Conservation (phyloP, 441 rosid genomes). For the Cnidoscolus chayamansa region DNA sequence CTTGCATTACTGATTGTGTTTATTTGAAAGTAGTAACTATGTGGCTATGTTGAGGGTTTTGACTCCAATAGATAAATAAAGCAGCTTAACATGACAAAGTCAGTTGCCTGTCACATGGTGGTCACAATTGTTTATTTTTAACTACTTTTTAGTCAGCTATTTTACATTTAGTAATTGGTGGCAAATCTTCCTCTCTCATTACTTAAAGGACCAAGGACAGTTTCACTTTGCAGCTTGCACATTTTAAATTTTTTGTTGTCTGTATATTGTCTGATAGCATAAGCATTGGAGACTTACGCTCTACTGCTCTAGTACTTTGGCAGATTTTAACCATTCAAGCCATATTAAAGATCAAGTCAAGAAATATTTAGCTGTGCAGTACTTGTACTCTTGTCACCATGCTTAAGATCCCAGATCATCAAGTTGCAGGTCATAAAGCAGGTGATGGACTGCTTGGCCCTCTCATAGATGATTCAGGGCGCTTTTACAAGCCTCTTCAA, state of each 20-base stretch:
- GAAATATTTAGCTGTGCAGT: neutral
- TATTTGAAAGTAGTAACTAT: neutral
- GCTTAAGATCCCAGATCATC: conserved; percentile 88
- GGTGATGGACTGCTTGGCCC: conserved; percentile 67
- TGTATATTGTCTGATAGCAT: neutral
- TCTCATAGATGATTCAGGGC: conserved; percentile 73
- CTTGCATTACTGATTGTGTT: neutral
- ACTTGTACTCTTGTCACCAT: conserved; percentile 29
- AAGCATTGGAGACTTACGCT: neutral
- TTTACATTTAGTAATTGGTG: neutral
- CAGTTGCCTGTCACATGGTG: neutral
- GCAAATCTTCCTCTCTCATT: neutral
- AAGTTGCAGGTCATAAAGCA: conserved; percentile 93
- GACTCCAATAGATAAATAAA: neutral
- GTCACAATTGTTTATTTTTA: neutral
- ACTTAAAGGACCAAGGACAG: neutral
- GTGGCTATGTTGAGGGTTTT: neutral
- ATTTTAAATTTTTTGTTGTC: neutral
- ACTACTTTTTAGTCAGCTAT: neutral
- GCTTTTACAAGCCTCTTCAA: conserved; percentile 90
- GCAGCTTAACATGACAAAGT: neutral
- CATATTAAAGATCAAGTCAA: neutral
- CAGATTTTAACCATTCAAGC: neutral
- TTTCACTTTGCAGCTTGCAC: neutral
- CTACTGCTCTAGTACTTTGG: neutral